Base-by-base conservation (phyloP, 202 grass and related monocot genomes). In the Panicum hallii region DNA sequence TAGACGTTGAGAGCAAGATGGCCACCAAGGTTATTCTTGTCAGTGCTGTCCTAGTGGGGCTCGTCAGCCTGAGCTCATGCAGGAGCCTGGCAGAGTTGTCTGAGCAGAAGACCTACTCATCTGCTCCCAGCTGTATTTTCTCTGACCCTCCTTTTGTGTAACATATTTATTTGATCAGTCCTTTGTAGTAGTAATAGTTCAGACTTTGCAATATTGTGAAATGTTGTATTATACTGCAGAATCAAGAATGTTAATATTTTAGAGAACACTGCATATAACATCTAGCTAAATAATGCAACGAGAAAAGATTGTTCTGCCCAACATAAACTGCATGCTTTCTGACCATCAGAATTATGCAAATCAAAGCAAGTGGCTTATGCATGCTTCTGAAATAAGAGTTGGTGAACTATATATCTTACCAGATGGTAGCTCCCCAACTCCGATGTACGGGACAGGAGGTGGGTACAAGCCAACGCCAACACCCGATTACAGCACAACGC, bases 51-150 rank as follows among this genome's bases (percentile, higher is more conserved):
- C 38, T 94, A 48, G 68, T 86, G 67, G 93, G 90, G 50, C 69
- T 94, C 7, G 36, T 83, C 65, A 86, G 85, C 78, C 85, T 89
- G 67, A 85, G 83, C 66, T 84, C 90, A 45, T 92, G 89, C 68
- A 89, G 93, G 75, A 92, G 67, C 63, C 73, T 92, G 62, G 92
- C 74, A 85, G 92, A 90, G 47, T 88, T 83, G 56, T 72, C 83
- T 72, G 89, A 80, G 23, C 67, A 86, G 30, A 92, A 94, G 74
- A 75, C 79, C 20, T 79, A 86, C 73, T 78, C 83, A 19, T 82
- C 88, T 83, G 13, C 67, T 78, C 73, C 84, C 34, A 77, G 83
- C 20, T 88, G 87, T 94, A 90, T 72, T 54, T 81, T 67, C 20
- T 73, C 56, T 85, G 67, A 53, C 54, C 40, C 23, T 60, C 79